Base-by-base conservation (phyloP, 768 basidiomycete genomes). In the Phaeolepiota aurea region DNA sequence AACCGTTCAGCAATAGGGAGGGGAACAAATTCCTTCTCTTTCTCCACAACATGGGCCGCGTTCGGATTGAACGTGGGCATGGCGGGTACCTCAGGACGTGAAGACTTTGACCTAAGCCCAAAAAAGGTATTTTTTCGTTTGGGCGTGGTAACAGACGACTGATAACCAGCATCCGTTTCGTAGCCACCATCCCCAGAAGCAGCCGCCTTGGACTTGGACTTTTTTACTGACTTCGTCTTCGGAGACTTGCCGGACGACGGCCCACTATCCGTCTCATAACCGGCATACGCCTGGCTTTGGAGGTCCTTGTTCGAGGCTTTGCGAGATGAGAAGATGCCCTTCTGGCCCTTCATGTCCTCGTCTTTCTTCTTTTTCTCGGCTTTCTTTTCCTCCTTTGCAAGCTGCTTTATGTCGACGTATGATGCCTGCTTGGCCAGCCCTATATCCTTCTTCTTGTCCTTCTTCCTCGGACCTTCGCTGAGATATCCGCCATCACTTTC, bases 401-500 rank as follows among this genome's bases (percentile, higher is more conserved):
- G n/a, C 30, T 48, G 44, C 32, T 37, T 32, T 31, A 30, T 33
- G 36, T 43, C 37, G 10, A 12, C 46, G 25, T 7, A 28, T 7
- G 25, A 28, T 7, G 25, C 25, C n/a, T 28, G 25, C 25, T 52
- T 20, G 51, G 48, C 19, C 48, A 51, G 43, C 50, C 36, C 32
- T 46, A 44, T 50, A 33, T 44, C 47, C 44, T 47, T 44, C 46
- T 53, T 54, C n/a, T 48, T 45, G 38, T 46, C 41, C 44, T 52
- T 49, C 43, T 54, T 52, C 15, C 55, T 62, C 7, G 33, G 12
- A n/a, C 50, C 52, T 32, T 75, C 74, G 38, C 71, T 74, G 25
- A 71, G 45, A 48, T 74, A 71, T 1, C 68, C 73, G 3, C 66
- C 71, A 44, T 76, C 74, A 45, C 70, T 73, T 34, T 76, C 74